Conservation (phyloP, 352 stramenopile genomes). For the Phytopythium kandeliae region DNA sequence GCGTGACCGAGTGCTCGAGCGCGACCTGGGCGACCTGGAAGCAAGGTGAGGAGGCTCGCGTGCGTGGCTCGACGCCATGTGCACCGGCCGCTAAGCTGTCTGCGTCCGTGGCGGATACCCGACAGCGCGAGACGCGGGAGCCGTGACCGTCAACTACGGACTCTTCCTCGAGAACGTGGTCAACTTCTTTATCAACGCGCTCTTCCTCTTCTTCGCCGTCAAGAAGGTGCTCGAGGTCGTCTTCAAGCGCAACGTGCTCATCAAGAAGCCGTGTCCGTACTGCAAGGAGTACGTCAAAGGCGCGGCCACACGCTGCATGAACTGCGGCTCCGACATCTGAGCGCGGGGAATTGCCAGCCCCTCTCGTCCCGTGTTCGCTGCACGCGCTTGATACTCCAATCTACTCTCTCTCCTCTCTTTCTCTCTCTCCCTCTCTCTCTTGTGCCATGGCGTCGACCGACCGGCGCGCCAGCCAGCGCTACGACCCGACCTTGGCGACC, state of each 20-base stretch:
- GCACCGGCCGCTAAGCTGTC: too few species aligned
- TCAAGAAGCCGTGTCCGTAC: slow-evolving; percentile 58
- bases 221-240: slow-evolving; percentile 65
- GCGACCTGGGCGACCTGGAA: slow-evolving; percentile 60
- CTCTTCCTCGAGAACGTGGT: slow-evolving; percentile 63
- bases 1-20: slow-evolving; percentile 24
- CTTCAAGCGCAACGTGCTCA: slow-evolving; percentile 54
- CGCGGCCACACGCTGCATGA: slow-evolving; percentile 33
- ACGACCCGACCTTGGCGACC: slow-evolving; percentile 13
- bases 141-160: slow-evolving; percentile 66
- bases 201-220: slow-evolving; percentile 68
- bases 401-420: neutral
- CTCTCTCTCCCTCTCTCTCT: too few species aligned
- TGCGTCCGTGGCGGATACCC: too few species aligned
- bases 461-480: too few species aligned
- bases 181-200: slow-evolving; percentile 68
- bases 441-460: too few species aligned
- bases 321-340: slow-evolving; percentile 26
- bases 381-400: too few species aligned
- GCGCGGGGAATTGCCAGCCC: too few species aligned
- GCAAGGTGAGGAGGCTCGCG: slow-evolving; percentile 28
- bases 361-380: too few species aligned
- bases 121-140: slow-evolving; percentile 45
- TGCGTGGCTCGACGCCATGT: slow-evolving; percentile 2
- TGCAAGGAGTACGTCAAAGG: slow-evolving; percentile 72